Percentiles rank a stretch among this genome's conserved stretches.
Conservation (phyloP, 2,329 filamentous ascomycete species). For the Fusarium sp. region DNA sequence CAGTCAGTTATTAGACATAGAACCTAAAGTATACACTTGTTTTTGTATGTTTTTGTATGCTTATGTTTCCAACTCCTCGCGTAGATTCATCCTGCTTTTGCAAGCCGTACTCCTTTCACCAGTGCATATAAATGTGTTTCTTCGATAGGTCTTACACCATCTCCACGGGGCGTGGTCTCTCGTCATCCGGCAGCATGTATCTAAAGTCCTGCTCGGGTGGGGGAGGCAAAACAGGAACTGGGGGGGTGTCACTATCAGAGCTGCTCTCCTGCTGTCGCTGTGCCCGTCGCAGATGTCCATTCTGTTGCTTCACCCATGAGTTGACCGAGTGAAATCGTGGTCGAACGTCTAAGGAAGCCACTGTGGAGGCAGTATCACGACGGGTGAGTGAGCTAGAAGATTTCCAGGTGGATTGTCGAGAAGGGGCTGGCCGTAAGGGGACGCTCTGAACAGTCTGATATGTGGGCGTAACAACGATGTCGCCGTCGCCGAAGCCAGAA, state of each 20-base stretch:
- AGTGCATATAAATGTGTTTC: conserved; percentile 13
- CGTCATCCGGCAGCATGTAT: conserved; percentile 67
- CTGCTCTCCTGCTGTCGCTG: conserved; percentile 54
- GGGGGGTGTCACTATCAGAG: conserved; percentile 53
- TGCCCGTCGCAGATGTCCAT: conserved; percentile 65
- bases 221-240: conserved; percentile 58
- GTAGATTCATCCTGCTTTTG: conserved; percentile 20
- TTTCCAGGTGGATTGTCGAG: conserved; percentile 35
- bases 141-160: conserved; percentile 22
- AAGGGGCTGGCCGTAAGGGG: conserved; percentile 33
- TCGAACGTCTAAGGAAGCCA: conserved; percentile 67
- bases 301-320: conserved; percentile 77
- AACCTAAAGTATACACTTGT: conserved; percentile 37
- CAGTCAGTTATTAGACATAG: conserved; percentile 40
- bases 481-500: conserved; percentile 75
- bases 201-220: conserved; percentile 63
- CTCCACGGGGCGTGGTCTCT: conserved; percentile 62
- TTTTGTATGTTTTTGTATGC: conserved; percentile 21
- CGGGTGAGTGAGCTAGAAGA: conserved; percentile 41
- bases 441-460: conserved; percentile 36
- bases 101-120: conserved; percentile 29
- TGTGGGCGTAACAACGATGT: conserved; percentile 64
- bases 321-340: conserved; percentile 71
- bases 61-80: conserved; percentile 20
- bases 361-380: conserved; percentile 68